Evolutionary conservation across 306 rosid genomes (phyloP).

Genomic region (Malus fusca): DNA sequence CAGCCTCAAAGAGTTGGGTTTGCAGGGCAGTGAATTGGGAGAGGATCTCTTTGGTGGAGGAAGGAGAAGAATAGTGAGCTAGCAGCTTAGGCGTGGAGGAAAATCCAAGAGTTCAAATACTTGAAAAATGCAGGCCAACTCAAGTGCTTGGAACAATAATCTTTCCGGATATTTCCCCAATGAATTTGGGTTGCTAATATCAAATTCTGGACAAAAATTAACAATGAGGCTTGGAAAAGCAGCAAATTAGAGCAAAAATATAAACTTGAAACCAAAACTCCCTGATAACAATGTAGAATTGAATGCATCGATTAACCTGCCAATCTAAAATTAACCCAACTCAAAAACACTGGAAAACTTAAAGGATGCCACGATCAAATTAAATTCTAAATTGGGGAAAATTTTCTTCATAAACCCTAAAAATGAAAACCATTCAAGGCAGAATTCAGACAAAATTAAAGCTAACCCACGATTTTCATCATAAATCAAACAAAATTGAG

Average conservation of each 20-base stretch:
- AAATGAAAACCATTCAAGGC: not conserved
- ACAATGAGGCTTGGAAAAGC: too few species aligned
- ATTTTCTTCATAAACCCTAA: not conserved
- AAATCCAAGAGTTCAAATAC: not conserved
- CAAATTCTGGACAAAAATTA: too few species aligned
- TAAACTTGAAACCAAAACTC: not conserved
- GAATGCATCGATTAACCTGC: not conserved
- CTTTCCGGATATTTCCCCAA: not conserved
- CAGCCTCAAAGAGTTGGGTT: conserved; percentile 66
- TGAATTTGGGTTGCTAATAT: not conserved
- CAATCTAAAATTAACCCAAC: not conserved
- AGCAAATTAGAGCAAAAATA: too few species aligned
- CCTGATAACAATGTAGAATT: not conserved
- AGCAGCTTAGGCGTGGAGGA: too few species aligned
- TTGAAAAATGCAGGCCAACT: not conserved
- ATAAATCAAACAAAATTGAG: not conserved
- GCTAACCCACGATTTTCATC: not conserved
- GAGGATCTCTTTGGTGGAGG: conserved; percentile 64
- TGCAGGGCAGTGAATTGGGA: conserved; percentile 59
- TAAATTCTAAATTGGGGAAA: not conserved
- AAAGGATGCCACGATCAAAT: not conserved
- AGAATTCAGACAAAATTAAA: not conserved
- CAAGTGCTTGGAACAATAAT: not conserved
- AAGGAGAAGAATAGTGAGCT: too few species aligned
- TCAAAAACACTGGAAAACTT: not conserved